phyloP scores from a whole-genome alignment of 192 early-diverging fungal genomes.

The Backusella morwellensis region DNA sequence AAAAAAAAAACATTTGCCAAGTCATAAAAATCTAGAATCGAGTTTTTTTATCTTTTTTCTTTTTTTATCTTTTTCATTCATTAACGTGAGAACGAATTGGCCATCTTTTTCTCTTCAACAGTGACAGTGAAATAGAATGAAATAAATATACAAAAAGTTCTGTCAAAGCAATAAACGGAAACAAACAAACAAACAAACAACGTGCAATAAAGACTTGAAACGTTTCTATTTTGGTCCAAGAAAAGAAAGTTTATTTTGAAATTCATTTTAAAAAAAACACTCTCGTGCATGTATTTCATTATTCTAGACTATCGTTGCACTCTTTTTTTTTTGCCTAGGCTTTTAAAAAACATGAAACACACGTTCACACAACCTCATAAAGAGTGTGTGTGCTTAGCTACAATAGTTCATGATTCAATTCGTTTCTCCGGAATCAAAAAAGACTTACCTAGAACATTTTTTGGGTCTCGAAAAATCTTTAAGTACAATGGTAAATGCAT shows the following conservation, averaged over 20 bases:
- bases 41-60: not conserved
- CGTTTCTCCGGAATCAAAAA: not conserved
- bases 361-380: not conserved
- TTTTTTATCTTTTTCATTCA: not conserved
- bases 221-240: not conserved
- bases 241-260: not conserved
- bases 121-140: not conserved
- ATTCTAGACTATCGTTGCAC: not conserved
- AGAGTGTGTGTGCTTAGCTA: not conserved
- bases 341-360: not conserved
- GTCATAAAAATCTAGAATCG: conserved; percentile 1
- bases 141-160: not conserved
- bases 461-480: not conserved
- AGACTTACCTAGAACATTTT: not conserved
- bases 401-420: not conserved
- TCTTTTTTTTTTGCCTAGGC: not conserved
- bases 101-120: no score
- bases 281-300: no score
- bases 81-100: no score
- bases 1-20: not conserved
- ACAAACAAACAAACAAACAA: not conserved
- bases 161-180: not conserved
- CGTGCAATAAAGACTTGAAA: not conserved
- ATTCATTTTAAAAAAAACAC: no score
- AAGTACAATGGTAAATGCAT: not conserved